Percentiles rank a stretch among this genome's conserved stretches.
These are phyloP conservation scores for Cutaneotrichosporon mucoides DNA, from an alignment of 1,284 basidiomycete genomes.

Conservation along the genomic window DNA sequence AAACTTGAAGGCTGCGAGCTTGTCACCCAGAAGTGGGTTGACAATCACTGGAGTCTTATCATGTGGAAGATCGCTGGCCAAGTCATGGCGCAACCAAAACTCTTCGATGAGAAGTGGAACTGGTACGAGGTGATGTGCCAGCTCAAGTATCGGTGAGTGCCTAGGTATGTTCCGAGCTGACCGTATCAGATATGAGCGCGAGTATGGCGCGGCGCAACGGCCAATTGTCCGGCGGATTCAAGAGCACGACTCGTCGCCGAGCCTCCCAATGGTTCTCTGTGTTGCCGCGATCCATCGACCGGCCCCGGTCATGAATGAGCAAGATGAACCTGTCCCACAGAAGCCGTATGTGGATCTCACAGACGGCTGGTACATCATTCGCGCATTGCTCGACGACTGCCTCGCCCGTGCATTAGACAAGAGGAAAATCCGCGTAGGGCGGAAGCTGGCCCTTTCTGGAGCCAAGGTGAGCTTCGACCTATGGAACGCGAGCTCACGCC, in stretches of 20 bases:
- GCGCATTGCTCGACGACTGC: constrained; percentile 68
- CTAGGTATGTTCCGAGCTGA: neutral
- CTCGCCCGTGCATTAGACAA: constrained; percentile 65
- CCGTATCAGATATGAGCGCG: constrained; percentile 76
- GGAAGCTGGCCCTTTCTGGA: constrained; percentile 76
- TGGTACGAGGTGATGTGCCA: constrained; percentile 76
- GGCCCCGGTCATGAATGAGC: constrained; percentile 47
- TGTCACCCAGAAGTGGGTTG: constrained; percentile 62
- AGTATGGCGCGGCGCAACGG: constrained; percentile 70
- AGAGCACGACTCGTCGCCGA: constrained; percentile 61
- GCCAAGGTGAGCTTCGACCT: constrained; percentile 60
- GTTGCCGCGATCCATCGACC: constrained; percentile 67
- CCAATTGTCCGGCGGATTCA: constrained; percentile 66
- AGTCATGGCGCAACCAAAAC: constrained; percentile 64
- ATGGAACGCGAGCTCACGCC: neutral
- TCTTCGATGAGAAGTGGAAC: constrained; percentile 64
- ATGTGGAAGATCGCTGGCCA: constrained; percentile 92
- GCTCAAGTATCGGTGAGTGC: constrained; percentile 71
- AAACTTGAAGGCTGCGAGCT: constrained; percentile 29
- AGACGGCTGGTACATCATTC: constrained; percentile 92
- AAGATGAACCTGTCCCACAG: constrained; percentile 47
- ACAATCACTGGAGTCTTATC: constrained; percentile 85
- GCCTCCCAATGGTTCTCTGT: constrained; percentile 70
- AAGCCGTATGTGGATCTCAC: constrained; percentile 67
- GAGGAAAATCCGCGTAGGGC: constrained; percentile 66